Conservation (phyloP, 169 alveolate species). For the Plasmodium vinckei region DNA sequence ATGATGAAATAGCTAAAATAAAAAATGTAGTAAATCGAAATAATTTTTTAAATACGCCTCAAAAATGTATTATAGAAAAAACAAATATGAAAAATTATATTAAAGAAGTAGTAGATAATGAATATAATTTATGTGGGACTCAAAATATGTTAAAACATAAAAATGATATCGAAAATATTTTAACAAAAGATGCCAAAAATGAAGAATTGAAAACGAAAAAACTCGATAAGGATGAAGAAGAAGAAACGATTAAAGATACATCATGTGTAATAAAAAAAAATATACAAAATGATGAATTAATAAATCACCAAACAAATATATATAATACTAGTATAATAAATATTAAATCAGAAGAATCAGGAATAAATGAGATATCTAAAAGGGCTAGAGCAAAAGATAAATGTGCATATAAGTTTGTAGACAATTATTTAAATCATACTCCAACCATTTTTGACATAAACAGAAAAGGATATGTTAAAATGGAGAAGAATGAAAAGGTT, state of each 20-base stretch:
- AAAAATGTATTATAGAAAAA: neutral
- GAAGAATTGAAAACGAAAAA: no score
- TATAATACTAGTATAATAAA: neutral
- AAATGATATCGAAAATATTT: neutral
- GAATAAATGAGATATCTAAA: neutral
- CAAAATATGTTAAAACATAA: neutral
- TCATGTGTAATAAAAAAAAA: neutral
- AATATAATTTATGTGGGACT: neutral
- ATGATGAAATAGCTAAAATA: neutral
- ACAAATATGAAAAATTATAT: neutral
- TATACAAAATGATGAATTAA: neutral
- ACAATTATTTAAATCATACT: neutral
- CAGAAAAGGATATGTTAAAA: neutral
- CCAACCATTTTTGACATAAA: constrained; percentile 1
- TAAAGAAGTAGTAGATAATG: neutral
- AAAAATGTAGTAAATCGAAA: neutral
- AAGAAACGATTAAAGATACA: neutral
- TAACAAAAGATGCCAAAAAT: no score
- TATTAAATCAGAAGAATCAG: neutral
- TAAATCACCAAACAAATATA: neutral
- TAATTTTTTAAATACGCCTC: no score
- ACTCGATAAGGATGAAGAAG: neutral
- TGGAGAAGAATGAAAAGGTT: neutral
- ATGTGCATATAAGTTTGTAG: neutral
- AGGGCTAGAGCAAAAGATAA: neutral